Conservation (phyloP, 139 green algal species). For the Chlamydomonas urium region DNA sequence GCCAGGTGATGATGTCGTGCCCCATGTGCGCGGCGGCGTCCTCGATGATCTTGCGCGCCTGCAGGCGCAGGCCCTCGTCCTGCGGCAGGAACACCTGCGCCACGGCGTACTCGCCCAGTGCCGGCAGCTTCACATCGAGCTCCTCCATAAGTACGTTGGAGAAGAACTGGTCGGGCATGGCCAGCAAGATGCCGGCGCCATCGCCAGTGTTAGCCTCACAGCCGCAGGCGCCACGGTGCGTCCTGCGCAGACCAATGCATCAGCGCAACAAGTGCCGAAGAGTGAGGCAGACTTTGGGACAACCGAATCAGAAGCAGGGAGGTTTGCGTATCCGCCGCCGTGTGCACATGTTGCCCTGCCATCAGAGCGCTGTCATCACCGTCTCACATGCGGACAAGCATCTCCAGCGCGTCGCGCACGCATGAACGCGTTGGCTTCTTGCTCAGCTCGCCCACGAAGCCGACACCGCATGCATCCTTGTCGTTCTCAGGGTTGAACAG, state of each 20-base stretch:
- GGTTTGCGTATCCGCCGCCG: too few relatives aligned
- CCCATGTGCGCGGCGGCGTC: constrained; percentile 13
- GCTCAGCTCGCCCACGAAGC: constrained; percentile 86
- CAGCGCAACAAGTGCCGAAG: too few relatives aligned
- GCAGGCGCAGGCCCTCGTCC: constrained; percentile 49
- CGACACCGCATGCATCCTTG: constrained; percentile 84
- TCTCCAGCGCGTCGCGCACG: constrained; percentile 84
- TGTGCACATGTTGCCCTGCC: too few relatives aligned
- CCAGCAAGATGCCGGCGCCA: constrained; percentile 87
- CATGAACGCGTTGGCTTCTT: constrained; percentile 65
- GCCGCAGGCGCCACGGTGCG: constrained; percentile 86
- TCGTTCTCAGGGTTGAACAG: constrained; percentile 61
- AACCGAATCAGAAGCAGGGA: too few relatives aligned
- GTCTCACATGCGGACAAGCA: constrained; percentile 76
- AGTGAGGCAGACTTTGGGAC: too few relatives aligned
- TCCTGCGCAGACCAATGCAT: too few relatives aligned
- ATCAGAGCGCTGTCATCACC: neutral
- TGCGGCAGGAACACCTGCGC: constrained; percentile 85
- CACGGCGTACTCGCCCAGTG: constrained; percentile 74
- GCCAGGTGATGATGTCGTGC: constrained; percentile 56
- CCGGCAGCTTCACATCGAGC: constrained; percentile 65
- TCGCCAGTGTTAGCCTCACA: constrained; percentile 94
- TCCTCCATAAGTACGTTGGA: constrained; percentile 52
- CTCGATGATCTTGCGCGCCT: constrained; percentile 58
- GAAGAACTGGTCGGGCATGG: constrained; percentile 88